Percentiles rank a stretch among this genome's conserved stretches.
Evolutionary conservation across 768 basidiomycete species (phyloP).

Genomic region (Leccinum boreale): DNA sequence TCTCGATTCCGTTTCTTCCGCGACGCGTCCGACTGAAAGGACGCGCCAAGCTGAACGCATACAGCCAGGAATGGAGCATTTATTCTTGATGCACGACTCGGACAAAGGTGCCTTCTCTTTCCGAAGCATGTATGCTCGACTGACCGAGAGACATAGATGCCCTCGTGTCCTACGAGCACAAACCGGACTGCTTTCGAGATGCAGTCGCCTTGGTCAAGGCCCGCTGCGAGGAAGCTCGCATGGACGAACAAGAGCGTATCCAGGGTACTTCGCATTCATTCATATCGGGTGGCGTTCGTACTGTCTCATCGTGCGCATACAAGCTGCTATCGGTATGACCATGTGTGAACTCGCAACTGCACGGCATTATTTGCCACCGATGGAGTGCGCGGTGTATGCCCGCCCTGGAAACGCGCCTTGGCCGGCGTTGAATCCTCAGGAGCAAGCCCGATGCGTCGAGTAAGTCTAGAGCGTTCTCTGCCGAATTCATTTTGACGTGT

Average conservation of each 20-base stretch:
- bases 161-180: constrained; percentile 41
- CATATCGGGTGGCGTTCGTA: neutral
- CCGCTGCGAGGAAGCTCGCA: constrained; percentile 54
- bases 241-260: constrained; percentile 60
- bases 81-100: constrained; percentile 6
- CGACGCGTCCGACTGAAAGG: neutral
- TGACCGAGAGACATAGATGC: constrained; percentile 30
- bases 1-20: neutral
- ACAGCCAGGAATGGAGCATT: constrained; percentile 18
- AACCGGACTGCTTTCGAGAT: constrained; percentile 62
- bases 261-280: constrained; percentile 39
- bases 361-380: constrained; percentile 58
- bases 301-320: constrained; percentile 21
- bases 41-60: neutral
- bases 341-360: constrained; percentile 79
- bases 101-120: constrained; percentile 5
- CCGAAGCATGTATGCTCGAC: neutral
- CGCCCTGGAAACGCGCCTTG: neutral
- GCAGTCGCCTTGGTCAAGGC: constrained; percentile 46
- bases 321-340: constrained; percentile 76
- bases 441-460: constrained; percentile 52
- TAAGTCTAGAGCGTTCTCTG: constrained; percentile 23
- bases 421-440: constrained; percentile 10
- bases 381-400: constrained; percentile 51
- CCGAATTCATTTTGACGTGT: neutral